These are phyloP conservation scores for Auriscalpium orientale DNA, from an alignment of 768 basidiomycete genomes.

Conservation along the genomic window DNA sequence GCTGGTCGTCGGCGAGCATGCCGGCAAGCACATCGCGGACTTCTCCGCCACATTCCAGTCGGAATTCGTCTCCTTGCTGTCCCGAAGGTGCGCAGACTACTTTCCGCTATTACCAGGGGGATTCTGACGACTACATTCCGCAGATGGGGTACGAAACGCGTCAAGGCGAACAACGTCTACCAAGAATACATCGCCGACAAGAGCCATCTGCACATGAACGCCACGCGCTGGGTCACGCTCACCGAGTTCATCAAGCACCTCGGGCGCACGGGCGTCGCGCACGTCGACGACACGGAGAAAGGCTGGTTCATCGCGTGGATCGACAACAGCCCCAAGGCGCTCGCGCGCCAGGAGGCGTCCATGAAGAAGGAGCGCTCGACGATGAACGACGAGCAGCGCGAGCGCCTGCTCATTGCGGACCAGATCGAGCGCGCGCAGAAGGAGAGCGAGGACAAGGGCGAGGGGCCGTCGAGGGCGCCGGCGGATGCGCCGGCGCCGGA, in stretches of 20 bases:
- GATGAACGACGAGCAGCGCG: slow-evolving; percentile 90
- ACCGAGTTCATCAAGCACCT: slow-evolving; percentile 93
- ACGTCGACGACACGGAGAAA: slow-evolving; percentile 98
- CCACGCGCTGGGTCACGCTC: slow-evolving; percentile 95
- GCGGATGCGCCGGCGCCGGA: slow-evolving; percentile 35
- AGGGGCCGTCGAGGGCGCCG: slow-evolving; percentile 22
- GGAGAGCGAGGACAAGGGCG: slow-evolving; percentile 32
- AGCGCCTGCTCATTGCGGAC: slow-evolving; percentile 80
- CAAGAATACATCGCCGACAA: slow-evolving; percentile 98
- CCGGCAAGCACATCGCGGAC: slow-evolving; percentile 84
- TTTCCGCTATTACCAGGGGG: not conserved
- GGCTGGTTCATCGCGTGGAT: slow-evolving; percentile 98
- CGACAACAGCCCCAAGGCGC: slow-evolving; percentile 89
- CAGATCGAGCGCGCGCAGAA: slow-evolving; percentile 85
- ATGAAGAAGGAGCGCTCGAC: slow-evolving; percentile 89
- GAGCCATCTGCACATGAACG: slow-evolving; percentile 93
- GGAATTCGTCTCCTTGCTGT: slow-evolving; percentile 86
- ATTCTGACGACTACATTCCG: not conserved
- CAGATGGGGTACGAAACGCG: slow-evolving; percentile 91
- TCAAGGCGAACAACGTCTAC: slow-evolving; percentile 91
- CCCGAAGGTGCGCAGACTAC: slow-evolving; percentile 54
- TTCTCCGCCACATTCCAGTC: slow-evolving; percentile 86
- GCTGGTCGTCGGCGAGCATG: slow-evolving; percentile 93
- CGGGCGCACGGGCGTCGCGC: slow-evolving; percentile 75
- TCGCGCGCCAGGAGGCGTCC: slow-evolving; percentile 85